Evolutionary conservation across 1,284 basidiomycete genomes (phyloP).

Genomic region (Cystobasidium slooffiae): DNA sequence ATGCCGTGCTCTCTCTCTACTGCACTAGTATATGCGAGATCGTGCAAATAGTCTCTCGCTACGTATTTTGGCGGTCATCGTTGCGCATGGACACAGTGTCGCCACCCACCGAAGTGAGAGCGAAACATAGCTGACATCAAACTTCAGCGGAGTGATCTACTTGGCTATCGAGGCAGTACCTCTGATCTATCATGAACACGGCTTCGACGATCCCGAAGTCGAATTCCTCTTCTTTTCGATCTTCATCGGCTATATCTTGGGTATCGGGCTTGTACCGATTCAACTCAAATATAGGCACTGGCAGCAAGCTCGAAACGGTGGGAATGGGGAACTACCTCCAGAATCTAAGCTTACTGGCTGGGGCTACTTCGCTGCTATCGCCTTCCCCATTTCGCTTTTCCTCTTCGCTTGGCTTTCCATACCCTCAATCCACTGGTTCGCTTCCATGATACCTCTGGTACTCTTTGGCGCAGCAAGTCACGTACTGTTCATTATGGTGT

Average conservation of each 20-base stretch:
- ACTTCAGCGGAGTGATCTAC: slow-evolving; percentile 37
- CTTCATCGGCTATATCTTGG: slow-evolving; percentile 41
- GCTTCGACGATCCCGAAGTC: slow-evolving; percentile 39
- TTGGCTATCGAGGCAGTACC: slow-evolving; percentile 44
- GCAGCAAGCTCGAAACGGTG: slow-evolving; percentile 11
- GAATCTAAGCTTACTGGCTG: slow-evolving; percentile 37
- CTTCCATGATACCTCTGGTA: slow-evolving; percentile 24
- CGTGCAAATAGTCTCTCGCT: too few species aligned
- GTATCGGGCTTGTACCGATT: slow-evolving; percentile 23
- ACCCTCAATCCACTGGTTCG: slow-evolving; percentile 42
- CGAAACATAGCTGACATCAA: background rate
- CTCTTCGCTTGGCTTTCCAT: slow-evolving; percentile 43
- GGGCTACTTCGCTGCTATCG: slow-evolving; percentile 36
- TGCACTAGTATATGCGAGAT: too few species aligned
- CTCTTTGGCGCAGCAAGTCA: slow-evolving; percentile 38
- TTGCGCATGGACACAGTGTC: too few species aligned
- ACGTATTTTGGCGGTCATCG: too few species aligned
- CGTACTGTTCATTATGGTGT: slow-evolving; percentile 31
- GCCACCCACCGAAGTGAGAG: background rate
- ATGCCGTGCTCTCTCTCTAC: background rate
- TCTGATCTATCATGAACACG: slow-evolving; percentile 37
- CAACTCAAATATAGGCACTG: slow-evolving; percentile 22
- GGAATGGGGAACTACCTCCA: slow-evolving; percentile 11
- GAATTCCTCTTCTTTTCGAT: slow-evolving; percentile 35
- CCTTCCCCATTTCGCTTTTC: slow-evolving; percentile 33